These are phyloP conservation scores for Pichia deserticola DNA, from an alignment of 805 yeast species.

Conservation along the genomic window DNA sequence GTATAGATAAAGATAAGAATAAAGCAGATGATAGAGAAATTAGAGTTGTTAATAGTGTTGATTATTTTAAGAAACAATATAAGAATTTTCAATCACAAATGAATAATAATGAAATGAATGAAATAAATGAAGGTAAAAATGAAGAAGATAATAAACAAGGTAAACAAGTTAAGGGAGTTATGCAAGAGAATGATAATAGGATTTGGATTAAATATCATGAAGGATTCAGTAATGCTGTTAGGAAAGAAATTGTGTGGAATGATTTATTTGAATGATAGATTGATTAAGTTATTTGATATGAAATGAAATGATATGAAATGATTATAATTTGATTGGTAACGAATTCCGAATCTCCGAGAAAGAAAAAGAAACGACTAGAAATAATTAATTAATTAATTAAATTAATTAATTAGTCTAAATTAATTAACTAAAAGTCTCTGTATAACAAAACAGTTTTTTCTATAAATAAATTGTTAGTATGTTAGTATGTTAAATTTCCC, in stretches of 20 bases:
- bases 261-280: slow-evolving; percentile 38
- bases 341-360: not conserved
- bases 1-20: not conserved
- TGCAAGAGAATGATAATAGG: slow-evolving; percentile 27
- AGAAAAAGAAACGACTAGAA: not conserved
- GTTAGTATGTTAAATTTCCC: no score
- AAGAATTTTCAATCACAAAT: slow-evolving; percentile 12
- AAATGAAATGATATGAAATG: no score
- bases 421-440: no score
- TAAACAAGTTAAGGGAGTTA: slow-evolving; percentile 8
- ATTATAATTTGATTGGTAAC: no score
- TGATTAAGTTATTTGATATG: no score
- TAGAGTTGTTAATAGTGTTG: slow-evolving; percentile 22
- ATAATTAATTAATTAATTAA: no score
- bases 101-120: not conserved
- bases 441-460: no score
- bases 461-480: no score
- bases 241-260: slow-evolving; percentile 74
- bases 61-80: slow-evolving; percentile 40
- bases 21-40: not conserved
- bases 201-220: slow-evolving; percentile 89
- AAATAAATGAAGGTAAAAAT: not conserved
- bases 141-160: not conserved
- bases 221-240: slow-evolving; percentile 87
- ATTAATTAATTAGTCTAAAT: no score